Evolutionary conservation across 2,329 filamentous ascomycete genomes (phyloP), one percentile per base, ranked within the genome.

Genomic region (Aureobasidium pullulans): DNA sequence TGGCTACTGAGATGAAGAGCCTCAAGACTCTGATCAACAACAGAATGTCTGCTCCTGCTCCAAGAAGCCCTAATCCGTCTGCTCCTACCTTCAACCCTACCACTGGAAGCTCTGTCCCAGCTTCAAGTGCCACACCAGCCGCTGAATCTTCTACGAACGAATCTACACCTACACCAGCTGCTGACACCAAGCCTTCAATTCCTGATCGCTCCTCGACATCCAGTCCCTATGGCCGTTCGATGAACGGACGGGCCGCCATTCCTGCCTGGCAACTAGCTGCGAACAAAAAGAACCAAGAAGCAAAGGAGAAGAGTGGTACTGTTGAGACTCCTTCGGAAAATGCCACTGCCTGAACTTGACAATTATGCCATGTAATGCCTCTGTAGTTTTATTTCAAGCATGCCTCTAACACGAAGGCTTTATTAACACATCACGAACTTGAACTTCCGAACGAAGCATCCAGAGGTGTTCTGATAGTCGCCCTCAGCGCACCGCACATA

Each of bases 1-100:
- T 99, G 65, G 89, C 89, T 65, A 83, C 81, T 6, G 94, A 99
- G 74, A 80, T 99, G 67, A 90, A 89, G 78, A 96, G 92, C 71
- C 77, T 99, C 67, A 97, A 96, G 81, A 89, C 89, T 2, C 79
- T 99, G 57, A 84, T 99, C 53, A 79, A 79, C 36, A 87, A 85
- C 71, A 76, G 84, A 44, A 79, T 87, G 46, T 70, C 72, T 29
- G 64, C 67, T 15, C 59, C 59, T 6, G 59, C 49, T 29, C 48
- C 59, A 43, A 46, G 19, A 15, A 47, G 42, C 29, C 50, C 49
- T 1, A 47, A 52, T 15, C 40, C 59, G 4, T 56, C 50, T 29
- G 50, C 59, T 36, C 46, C 59, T 32, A 40, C 53, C 31, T 43
- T 56, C 13, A 61, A 50, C 29, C 52, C 50, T 28, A 42, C 32